Conservation (phyloP, 495 filamentous ascomycete species). For the Penicillium flavigenum region DNA sequence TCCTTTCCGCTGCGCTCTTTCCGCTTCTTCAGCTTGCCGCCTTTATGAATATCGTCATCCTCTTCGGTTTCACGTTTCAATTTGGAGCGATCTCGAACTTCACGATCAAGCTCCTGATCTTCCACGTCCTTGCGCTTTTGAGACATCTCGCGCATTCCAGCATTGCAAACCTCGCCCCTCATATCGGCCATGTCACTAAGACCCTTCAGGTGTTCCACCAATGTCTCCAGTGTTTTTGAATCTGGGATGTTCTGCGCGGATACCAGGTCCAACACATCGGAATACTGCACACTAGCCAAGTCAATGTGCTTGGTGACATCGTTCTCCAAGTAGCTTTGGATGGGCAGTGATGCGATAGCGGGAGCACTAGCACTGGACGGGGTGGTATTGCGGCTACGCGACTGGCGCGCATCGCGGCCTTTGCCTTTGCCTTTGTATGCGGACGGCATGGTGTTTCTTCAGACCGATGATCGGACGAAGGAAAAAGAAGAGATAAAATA, state of each 20-base stretch:
- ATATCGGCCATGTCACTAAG: slow-evolving; percentile 65
- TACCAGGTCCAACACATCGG: slow-evolving; percentile 69
- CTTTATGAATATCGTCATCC: slow-evolving; percentile 53
- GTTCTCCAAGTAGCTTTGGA: slow-evolving; percentile 58
- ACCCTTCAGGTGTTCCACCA: slow-evolving; percentile 65
- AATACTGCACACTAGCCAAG: slow-evolving; percentile 60
- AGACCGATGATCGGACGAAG: background rate
- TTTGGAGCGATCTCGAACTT: slow-evolving; percentile 45
- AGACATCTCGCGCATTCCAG: slow-evolving; percentile 69
- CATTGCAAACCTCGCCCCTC: slow-evolving; percentile 62
- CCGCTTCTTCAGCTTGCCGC: slow-evolving; percentile 50
- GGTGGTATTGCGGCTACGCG: slow-evolving; percentile 83
- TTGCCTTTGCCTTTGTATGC: slow-evolving; percentile 73
- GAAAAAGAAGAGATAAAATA: background rate
- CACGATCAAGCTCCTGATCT: slow-evolving; percentile 47
- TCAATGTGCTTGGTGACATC: slow-evolving; percentile 62
- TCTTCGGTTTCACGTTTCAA: slow-evolving; percentile 55
- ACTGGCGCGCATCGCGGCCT: slow-evolving; percentile 65
- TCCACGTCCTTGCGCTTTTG: slow-evolving; percentile 62
- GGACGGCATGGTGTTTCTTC: slow-evolving; percentile 41
- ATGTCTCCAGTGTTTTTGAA: slow-evolving; percentile 66
- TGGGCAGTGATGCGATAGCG: slow-evolving; percentile 50
- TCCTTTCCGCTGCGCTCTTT: slow-evolving; percentile 52
- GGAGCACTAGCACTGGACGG: slow-evolving; percentile 57
- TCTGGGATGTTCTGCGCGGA: slow-evolving; percentile 69